Evolutionary conservation across 345 rosid genomes (phyloP).

Genomic region (Citrus cavaleriei): DNA sequence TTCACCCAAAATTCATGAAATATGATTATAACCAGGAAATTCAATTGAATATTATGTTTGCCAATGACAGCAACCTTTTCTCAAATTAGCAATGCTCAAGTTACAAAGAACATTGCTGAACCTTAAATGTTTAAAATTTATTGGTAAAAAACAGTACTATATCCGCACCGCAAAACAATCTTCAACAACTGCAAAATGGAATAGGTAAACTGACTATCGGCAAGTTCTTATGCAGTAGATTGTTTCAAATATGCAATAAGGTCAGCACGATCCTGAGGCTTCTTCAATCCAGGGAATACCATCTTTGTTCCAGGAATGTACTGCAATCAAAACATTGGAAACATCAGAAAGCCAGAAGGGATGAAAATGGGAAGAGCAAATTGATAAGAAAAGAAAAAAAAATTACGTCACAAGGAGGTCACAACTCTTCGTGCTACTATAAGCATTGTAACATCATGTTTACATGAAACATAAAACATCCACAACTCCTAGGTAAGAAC

Average conservation of each 20-base stretch:
- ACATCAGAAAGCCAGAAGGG: background rate
- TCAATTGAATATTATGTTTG: slow-evolving; percentile 6
- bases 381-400: background rate
- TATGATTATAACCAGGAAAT: background rate
- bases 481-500: background rate
- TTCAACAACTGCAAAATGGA: slow-evolving; percentile 19
- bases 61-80: slow-evolving; percentile 10
- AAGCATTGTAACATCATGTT: background rate
- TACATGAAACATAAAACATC: background rate
- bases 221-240: slow-evolving; percentile 49
- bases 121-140: slow-evolving; percentile 20
- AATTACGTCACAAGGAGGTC: background rate
- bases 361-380: background rate
- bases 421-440: background rate
- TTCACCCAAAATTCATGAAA: slow-evolving; percentile 13
- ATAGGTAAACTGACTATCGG: background rate
- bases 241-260: slow-evolving; percentile 91
- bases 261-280: slow-evolving; percentile 88
- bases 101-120: slow-evolving; percentile 16
- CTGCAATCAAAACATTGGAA: slow-evolving; percentile 34
- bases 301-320: slow-evolving; percentile 98
- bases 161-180: slow-evolving; percentile 11
- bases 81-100: slow-evolving; percentile 17
- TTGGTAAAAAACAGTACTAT: slow-evolving; percentile 23
- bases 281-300: slow-evolving; percentile 98